A percentile compares a stretch with the other conserved stretches of the same genome.
These are phyloP conservation scores for Auricularia sp. DNA, from an alignment of 768 basidiomycete genomes.

Conservation along the genomic window DNA sequence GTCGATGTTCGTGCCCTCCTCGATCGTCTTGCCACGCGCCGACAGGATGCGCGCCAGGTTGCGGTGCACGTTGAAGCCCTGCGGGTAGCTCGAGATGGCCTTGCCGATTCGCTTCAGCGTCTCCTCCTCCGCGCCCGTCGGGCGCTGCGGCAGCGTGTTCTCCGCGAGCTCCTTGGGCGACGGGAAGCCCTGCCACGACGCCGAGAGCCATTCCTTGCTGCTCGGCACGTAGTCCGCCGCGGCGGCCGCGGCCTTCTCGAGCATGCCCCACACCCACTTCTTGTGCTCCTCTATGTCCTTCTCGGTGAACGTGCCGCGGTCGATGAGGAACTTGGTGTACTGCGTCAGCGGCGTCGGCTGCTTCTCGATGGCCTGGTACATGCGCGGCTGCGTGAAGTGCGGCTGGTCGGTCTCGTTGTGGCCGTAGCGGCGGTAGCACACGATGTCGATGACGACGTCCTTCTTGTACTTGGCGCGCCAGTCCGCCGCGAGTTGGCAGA, in stretches of 20 bases:
- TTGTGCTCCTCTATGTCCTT: conserved; percentile 97
- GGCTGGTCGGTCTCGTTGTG: conserved; percentile 99
- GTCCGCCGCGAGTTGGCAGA: conserved; percentile 95
- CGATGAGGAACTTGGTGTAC: conserved; percentile 84
- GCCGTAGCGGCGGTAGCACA: conserved; percentile 98
- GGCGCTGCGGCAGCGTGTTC: conserved; percentile 78
- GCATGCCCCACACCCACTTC: conserved; percentile 99
- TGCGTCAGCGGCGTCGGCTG: conserved; percentile 86
- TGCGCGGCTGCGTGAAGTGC: conserved; percentile 94
- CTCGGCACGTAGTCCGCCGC: conserved; percentile 94
- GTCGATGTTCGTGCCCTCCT: conserved; percentile 87
- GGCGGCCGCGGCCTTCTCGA: conserved; percentile 90
- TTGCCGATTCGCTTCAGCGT: conserved; percentile 77
- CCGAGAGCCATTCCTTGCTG: conserved; percentile 93
- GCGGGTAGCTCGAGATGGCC: conserved; percentile 76
- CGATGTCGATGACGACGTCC: conserved; percentile 96
- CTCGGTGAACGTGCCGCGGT: conserved; percentile 88
- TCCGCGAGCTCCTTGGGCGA: conserved; percentile 93
- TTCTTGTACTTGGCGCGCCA: conserved; percentile 98
- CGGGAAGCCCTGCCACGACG: conserved; percentile 97
- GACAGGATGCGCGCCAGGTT: conserved; percentile 89
- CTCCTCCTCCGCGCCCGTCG: conserved; percentile 71
- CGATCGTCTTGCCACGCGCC: conserved; percentile 80
- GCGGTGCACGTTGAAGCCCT: conserved; percentile 77
- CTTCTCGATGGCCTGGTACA: conserved; percentile 95